Base-by-base conservation (phyloP, 2,329 filamentous ascomycete species). In the Pleomassaria siparia region DNA sequence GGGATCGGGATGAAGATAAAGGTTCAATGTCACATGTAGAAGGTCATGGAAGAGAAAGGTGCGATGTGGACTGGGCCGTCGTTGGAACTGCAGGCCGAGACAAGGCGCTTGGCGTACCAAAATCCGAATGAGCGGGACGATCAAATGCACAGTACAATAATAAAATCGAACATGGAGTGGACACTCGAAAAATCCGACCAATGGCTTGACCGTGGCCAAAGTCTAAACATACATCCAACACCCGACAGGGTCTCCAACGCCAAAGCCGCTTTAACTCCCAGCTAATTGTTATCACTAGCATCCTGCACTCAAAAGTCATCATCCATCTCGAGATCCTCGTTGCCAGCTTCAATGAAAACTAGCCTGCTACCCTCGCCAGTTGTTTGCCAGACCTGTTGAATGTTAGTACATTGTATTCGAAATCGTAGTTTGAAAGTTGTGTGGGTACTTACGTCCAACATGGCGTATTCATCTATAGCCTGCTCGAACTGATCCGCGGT, bases 401-500 rank as follows among this genome's bases (percentile, higher is more conserved):
- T 6, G 44, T 75, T 63, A 76, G 72, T 51, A 56, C 44, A 12
- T 15, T 36, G 16, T 12, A 32, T 9, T 5, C n/a, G n/a, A n/a
- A n/a, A n/a, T n/a, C n/a, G n/a, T 28, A 12, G 12, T 11, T 8
- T 6, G 24, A 13, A 41, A 40, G 3, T 24, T n/a, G 15, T 15
- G 35, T 18, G 9, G 30, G 2, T 46, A 64, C 91, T 89, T 78
- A 97, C 94, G 77, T 96, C 88, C 51, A 95, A 75, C 56, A 82
- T 78, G 2, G 89, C 86, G 73, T 99, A 97, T 76, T 96, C 92
- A 53, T 96, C 87, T 67, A 99, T 79, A 16, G 91, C 87, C 58
- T 82, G 82, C 64, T 88, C 80, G 75, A 96, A 91, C 72, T 99
- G 91, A 72, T 97, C 90, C 56, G 91, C 87, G 0, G 92, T 99